Evolutionary conservation across 164 flowering plant genomes (phyloP).

Genomic region (Vitis rupestris): DNA sequence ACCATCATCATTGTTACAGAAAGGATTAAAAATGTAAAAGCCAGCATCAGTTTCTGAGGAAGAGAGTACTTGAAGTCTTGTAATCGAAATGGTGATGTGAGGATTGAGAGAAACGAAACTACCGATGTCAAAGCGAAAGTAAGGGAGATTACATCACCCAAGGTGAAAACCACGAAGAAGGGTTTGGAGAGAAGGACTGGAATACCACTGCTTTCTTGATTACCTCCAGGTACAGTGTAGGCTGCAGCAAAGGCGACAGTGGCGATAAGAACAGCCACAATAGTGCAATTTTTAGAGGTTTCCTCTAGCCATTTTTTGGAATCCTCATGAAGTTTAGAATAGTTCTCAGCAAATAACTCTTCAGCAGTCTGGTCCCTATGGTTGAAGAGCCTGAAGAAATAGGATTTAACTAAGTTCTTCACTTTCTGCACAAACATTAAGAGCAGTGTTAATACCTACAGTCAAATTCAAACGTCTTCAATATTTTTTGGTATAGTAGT

Average conservation of each 20-base stretch:
- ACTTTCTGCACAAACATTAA: slow-evolving; percentile 7
- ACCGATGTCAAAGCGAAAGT: slow-evolving; percentile 13
- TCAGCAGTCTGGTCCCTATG: neutral
- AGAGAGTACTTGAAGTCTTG: slow-evolving; percentile 8
- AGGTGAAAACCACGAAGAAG: slow-evolving; percentile 12
- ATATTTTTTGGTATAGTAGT: too few relatives aligned
- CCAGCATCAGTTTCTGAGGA: slow-evolving; percentile 9
- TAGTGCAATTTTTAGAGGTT: slow-evolving; percentile 18
- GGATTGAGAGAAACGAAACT: slow-evolving; percentile 15
- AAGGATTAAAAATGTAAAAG: slow-evolving; percentile 9
- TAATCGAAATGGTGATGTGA: slow-evolving; percentile 7
- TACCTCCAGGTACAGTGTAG: slow-evolving; percentile 30
- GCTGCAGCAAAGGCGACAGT: slow-evolving; percentile 29
- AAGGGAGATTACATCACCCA: slow-evolving; percentile 16
- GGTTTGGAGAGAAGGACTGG: slow-evolving; percentile 11
- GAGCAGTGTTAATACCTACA: too few relatives aligned
- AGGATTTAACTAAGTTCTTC: neutral
- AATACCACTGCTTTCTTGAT: slow-evolving; percentile 4
- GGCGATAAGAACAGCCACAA: slow-evolving; percentile 21
- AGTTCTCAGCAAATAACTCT: neutral
- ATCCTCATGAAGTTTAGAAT: neutral
- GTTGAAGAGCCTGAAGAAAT: neutral
- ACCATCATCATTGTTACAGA: slow-evolving; percentile 3
- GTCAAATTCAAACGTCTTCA: too few relatives aligned
- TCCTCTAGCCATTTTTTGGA: slow-evolving; percentile 21